Percentiles rank a stretch among this genome's conserved stretches.
Conservation (phyloP, 139 green algal species). For the Chlorella sorokiniana region DNA sequence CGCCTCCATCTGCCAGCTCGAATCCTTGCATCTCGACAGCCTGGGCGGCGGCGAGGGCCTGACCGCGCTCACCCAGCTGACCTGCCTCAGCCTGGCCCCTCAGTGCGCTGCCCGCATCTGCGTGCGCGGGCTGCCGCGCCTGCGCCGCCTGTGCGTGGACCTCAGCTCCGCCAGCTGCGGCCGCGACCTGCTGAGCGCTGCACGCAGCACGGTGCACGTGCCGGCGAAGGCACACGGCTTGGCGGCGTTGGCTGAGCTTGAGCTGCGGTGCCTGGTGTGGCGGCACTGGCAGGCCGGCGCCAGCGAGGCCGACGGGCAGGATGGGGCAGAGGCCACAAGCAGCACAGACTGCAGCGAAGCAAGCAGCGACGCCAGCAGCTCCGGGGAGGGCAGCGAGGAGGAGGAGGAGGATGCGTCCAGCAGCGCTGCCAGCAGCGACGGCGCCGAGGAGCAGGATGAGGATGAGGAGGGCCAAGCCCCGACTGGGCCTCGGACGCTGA, state of each 20-base stretch:
- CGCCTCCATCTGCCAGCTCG: not conserved
- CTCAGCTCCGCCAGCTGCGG: constrained; percentile 25
- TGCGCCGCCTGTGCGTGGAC: constrained; percentile 7
- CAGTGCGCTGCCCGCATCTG: not conserved
- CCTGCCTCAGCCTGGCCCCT: constrained; percentile 3
- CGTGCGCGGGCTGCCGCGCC: constrained; percentile 3
- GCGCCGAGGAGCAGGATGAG: not conserved
- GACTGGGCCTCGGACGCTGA: not conserved
- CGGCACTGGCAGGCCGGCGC: constrained; percentile 15
- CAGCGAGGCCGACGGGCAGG: not conserved
- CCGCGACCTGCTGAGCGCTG: constrained; percentile 2
- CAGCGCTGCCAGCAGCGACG: not conserved
- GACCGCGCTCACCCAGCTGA: constrained; percentile 6
- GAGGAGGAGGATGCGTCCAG: not conserved
- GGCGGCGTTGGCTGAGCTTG: not conserved
- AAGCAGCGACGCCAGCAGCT: not conserved
- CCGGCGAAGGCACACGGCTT: constrained; percentile 6
- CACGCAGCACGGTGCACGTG: constrained; percentile 3
- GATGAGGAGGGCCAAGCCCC: not conserved
- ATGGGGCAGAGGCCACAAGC: not conserved
- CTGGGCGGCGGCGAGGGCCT: constrained; percentile 18
- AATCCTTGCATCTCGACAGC: not conserved
- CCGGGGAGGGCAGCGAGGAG: not conserved
- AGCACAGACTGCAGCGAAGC: not conserved
- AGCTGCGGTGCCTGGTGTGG: constrained; percentile 36